These are phyloP conservation scores for Peltaster fructicola DNA, from an alignment of 2,329 filamentous ascomycete species.

Conservation along the genomic window DNA sequence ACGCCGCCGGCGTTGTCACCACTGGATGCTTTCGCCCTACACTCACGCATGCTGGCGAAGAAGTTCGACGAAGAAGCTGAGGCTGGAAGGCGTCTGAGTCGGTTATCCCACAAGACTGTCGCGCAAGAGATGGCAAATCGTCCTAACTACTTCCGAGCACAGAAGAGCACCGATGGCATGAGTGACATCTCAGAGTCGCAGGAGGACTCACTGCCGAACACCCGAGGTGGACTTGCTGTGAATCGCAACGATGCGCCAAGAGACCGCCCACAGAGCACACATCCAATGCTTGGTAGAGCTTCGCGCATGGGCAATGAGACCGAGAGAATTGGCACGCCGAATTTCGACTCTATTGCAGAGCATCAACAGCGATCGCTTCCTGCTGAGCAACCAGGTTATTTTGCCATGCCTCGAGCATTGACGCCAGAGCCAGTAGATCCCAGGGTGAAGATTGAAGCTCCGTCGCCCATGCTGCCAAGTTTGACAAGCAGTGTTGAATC, in stretches of 20 bases:
- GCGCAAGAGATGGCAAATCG: slow-evolving; percentile 64
- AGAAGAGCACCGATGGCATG: slow-evolving; percentile 39
- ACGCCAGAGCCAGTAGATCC: slow-evolving; percentile 29
- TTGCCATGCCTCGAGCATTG: slow-evolving; percentile 26
- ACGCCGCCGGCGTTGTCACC: slow-evolving; percentile 81
- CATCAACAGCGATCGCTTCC: neutral
- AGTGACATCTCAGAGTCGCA: slow-evolving; percentile 11
- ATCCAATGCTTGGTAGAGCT: slow-evolving; percentile 17
- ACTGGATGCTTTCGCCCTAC: slow-evolving; percentile 83
- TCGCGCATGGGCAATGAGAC: slow-evolving; percentile 7
- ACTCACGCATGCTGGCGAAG: slow-evolving; percentile 72
- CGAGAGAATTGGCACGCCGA: neutral
- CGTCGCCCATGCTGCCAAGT: slow-evolving; percentile 23
- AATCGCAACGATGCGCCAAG: slow-evolving; percentile 20
- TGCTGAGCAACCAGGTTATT: slow-evolving; percentile 22
- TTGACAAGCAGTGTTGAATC: slow-evolving; percentile 19
- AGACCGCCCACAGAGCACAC: slow-evolving; percentile 18
- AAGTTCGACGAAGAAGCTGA: slow-evolving; percentile 62
- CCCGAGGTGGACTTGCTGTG: slow-evolving; percentile 4
- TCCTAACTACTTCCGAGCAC: slow-evolving; percentile 63
- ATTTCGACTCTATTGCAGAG: slow-evolving; percentile 1
- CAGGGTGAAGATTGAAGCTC: slow-evolving; percentile 23
- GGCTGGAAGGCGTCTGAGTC: slow-evolving; percentile 63
- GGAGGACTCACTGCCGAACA: slow-evolving; percentile 23
- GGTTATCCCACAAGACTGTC: slow-evolving; percentile 66